These are phyloP conservation scores for Serpula lacrymans DNA, from an alignment of 768 basidiomycete genomes.

Conservation along the genomic window DNA sequence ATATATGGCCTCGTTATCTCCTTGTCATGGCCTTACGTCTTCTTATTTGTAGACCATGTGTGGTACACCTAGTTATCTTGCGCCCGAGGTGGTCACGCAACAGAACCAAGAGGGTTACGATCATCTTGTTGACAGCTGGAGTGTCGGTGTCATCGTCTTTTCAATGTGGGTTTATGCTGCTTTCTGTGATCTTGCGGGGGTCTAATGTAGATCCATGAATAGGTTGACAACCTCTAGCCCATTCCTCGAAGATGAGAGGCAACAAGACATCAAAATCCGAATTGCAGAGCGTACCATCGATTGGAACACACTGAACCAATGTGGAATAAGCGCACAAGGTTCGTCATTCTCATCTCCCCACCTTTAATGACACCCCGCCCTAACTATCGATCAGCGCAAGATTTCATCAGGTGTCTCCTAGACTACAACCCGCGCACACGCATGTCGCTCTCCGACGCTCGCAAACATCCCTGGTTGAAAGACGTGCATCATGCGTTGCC, in stretches of 20 bases:
- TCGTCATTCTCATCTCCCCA: slow-evolving; percentile 13
- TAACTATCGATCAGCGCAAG: slow-evolving; percentile 39
- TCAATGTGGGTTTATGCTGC: slow-evolving; percentile 59
- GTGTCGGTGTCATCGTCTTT: slow-evolving; percentile 91
- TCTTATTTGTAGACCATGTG: slow-evolving; percentile 72
- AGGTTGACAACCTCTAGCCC: slow-evolving; percentile 79
- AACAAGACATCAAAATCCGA: slow-evolving; percentile 56
- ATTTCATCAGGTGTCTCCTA: slow-evolving; percentile 69
- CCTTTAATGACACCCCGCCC: background rate
- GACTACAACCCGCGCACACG: slow-evolving; percentile 58
- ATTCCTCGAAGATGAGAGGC: slow-evolving; percentile 73
- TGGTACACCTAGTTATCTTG: slow-evolving; percentile 92
- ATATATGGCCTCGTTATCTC: slow-evolving; percentile 19
- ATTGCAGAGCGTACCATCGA: slow-evolving; percentile 60
- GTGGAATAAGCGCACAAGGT: slow-evolving; percentile 47
- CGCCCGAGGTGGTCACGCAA: slow-evolving; percentile 84
- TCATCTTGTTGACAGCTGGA: slow-evolving; percentile 93
- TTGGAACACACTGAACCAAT: slow-evolving; percentile 45
- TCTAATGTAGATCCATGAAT: too few relatives aligned
- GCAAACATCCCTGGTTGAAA: slow-evolving; percentile 74
- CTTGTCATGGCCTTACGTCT: too few relatives aligned
- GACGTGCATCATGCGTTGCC: background rate
- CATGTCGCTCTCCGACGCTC: slow-evolving; percentile 69
- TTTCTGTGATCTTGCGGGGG: slow-evolving; percentile 6
- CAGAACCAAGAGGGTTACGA: slow-evolving; percentile 69